Conservation (phyloP, 805 yeast species). For the Teunomyces lycoperdinae region DNA sequence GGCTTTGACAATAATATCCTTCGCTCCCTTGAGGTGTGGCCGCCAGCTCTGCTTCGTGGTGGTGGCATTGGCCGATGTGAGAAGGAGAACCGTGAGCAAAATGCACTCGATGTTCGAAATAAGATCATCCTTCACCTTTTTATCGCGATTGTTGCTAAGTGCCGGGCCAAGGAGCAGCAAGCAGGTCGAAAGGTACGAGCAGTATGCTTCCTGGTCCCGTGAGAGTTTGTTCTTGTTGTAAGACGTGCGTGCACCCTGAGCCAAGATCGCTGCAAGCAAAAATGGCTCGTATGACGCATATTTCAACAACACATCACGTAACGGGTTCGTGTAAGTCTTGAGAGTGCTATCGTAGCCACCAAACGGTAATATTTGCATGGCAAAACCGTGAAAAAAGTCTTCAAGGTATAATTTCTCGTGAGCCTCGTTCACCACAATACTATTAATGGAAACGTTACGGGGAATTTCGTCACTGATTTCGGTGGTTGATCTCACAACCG, state of each 20-base stretch:
- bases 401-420: constrained; percentile 34
- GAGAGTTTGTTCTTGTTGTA: constrained; percentile 40
- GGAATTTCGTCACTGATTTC: constrained; percentile 13
- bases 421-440: constrained; percentile 22
- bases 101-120: constrained; percentile 61
- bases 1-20: constrained; percentile 55
- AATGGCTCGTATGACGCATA: constrained; percentile 61
- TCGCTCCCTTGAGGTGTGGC: constrained; percentile 63
- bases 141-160: constrained; percentile 18
- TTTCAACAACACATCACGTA: constrained; percentile 58
- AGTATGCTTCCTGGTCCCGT: constrained; percentile 62
- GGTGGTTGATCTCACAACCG: neutral
- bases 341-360: constrained; percentile 28
- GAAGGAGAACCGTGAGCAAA: constrained; percentile 60
- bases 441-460: constrained; percentile 28
- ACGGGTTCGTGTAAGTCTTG: constrained; percentile 43
- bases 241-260: constrained; percentile 67
- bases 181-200: constrained; percentile 61
- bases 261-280: constrained; percentile 62
- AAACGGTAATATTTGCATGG: constrained; percentile 37
- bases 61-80: constrained; percentile 61
- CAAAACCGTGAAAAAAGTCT: constrained; percentile 38
- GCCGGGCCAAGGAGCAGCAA: constrained; percentile 54
- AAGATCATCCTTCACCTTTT: constrained; percentile 15
- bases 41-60: constrained; percentile 57